Evolutionary conservation across 495 filamentous ascomycete species (phyloP), one percentile per base, ranked within the genome.

Genomic region (Viridothelium virens): DNA sequence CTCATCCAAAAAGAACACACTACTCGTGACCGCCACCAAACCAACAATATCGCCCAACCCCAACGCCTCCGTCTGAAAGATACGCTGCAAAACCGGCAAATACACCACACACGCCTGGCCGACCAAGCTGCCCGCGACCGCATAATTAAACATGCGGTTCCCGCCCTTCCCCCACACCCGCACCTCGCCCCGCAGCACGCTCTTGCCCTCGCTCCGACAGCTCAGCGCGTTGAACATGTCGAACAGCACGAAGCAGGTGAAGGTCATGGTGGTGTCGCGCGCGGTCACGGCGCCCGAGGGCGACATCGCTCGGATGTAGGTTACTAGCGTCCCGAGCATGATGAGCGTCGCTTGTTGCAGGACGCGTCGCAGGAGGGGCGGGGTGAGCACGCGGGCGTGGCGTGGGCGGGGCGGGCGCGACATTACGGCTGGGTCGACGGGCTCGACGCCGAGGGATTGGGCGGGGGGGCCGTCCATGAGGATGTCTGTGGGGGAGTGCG

Each of bases 391-490:
- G 4, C 91, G 87, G 47, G 93, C 94, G 67, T 85, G 84, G 67
- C 88, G 85, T 56, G 89, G 85, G 31, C 94, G 91, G 3, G 94
- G 94, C 6, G 94, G 95, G 7, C 90, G 87, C 66, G 82, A 87
- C 92, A 98, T 97, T 66, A 98, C 89, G 62, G 91, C 86, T 10
- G 92, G 93, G 74, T 97, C 93, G 36, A 98, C 94, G 37, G 89
- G 90, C 72, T 98, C 94, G 46, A 97, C 94, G 46, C 94, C 94
- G 11, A 98, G 86, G 48, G 94, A 98, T 78, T 98, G 94, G 4
- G 94, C 94, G 0, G 94, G 94, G 2, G 94, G 94, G 48, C 94
- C 94, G 76, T 98, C 94, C 94, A 98, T 98, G 68, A 98, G 91
- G 72, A 98, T 97, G 74, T 98, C 93, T 97, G 74, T 65, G 56